phyloP scores from a whole-genome alignment of 352 stramenopile genomes.

The Pythium utonaiense region DNA sequence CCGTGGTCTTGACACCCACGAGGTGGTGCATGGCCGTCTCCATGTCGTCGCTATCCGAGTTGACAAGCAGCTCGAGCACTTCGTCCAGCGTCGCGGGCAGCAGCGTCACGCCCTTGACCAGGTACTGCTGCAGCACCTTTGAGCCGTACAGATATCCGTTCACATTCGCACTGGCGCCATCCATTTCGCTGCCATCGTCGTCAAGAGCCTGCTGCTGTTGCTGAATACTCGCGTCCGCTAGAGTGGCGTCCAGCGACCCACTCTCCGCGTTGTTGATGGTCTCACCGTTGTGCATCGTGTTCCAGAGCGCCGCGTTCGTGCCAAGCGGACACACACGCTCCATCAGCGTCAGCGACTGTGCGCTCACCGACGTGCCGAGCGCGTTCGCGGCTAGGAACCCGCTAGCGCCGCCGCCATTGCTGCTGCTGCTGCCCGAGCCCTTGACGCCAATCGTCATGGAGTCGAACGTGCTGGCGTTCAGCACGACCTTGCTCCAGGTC shows the following conservation, averaged over 20 bases:
- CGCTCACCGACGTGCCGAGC: neutral
- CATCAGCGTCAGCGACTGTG: slow-evolving; percentile 33
- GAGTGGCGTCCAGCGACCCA: slow-evolving; percentile 23
- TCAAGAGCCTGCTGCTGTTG: neutral
- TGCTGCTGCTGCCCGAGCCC: slow-evolving; percentile 12
- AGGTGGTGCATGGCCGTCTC: slow-evolving; percentile 67
- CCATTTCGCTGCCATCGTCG: slow-evolving; percentile 8
- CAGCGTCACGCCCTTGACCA: slow-evolving; percentile 64
- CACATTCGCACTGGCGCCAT: neutral
- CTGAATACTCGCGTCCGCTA: neutral
- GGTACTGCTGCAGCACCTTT: slow-evolving; percentile 69
- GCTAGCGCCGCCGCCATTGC: too few relatives aligned
- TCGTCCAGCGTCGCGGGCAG: slow-evolving; percentile 61
- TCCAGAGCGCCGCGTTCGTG: slow-evolving; percentile 59
- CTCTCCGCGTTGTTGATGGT: slow-evolving; percentile 8
- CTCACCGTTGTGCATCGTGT: slow-evolving; percentile 53
- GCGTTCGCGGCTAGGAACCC: too few relatives aligned
- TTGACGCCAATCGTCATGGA: neutral
- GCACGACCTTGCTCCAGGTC: slow-evolving; percentile 49
- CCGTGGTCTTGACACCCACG: slow-evolving; percentile 55
- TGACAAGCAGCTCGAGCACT: slow-evolving; percentile 61
- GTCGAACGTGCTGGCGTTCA: slow-evolving; percentile 14
- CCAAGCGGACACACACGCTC: slow-evolving; percentile 66
- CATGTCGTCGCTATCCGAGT: slow-evolving; percentile 62
- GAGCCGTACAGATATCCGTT: slow-evolving; percentile 36